Percentiles rank a stretch among this genome's conserved stretches.
These are phyloP conservation scores for Suillus alpinus DNA, from an alignment of 768 basidiomycete genomes.

Conservation along the genomic window DNA sequence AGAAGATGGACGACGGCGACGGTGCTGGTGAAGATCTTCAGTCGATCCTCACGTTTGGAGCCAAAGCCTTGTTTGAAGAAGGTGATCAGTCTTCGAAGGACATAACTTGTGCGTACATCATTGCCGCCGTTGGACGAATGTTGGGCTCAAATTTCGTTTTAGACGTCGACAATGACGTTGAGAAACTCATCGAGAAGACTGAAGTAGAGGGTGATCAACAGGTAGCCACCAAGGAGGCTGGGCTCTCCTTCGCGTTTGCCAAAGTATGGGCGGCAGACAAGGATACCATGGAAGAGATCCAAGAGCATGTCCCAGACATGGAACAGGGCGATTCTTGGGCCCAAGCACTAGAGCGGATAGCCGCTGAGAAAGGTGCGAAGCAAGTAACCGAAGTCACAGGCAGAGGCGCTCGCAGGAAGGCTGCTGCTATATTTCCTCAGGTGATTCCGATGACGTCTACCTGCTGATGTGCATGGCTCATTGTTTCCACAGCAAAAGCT, in stretches of 20 bases:
- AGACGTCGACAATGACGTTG: slow-evolving; percentile 83
- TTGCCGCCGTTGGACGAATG: neutral
- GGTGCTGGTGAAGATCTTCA: slow-evolving; percentile 76
- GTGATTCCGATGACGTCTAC: slow-evolving; percentile 12
- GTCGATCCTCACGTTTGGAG: slow-evolving; percentile 87
- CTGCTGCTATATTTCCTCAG: slow-evolving; percentile 49
- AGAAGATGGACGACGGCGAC: slow-evolving; percentile 89
- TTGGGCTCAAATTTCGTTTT: neutral
- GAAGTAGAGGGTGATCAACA: slow-evolving; percentile 66
- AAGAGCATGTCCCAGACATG: slow-evolving; percentile 42
- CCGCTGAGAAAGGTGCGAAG: slow-evolving; percentile 37
- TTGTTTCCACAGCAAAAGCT: slow-evolving; percentile 24
- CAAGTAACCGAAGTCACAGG: slow-evolving; percentile 58
- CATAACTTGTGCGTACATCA: slow-evolving; percentile 56
- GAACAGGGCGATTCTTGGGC: slow-evolving; percentile 82
- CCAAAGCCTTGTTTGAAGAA: slow-evolving; percentile 78
- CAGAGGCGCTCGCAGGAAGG: slow-evolving; percentile 72
- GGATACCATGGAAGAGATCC: slow-evolving; percentile 65
- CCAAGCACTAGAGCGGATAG: slow-evolving; percentile 54
- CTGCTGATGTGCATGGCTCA: slow-evolving; percentile 1
- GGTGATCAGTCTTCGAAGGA: slow-evolving; percentile 55
- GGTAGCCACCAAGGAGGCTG: slow-evolving; percentile 46
- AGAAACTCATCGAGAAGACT: slow-evolving; percentile 83
- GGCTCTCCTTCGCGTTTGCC: slow-evolving; percentile 77
- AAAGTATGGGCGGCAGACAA: slow-evolving; percentile 89